Conservation (phyloP, 169 alveolate genomes). For the Theileria luwenshuni region DNA sequence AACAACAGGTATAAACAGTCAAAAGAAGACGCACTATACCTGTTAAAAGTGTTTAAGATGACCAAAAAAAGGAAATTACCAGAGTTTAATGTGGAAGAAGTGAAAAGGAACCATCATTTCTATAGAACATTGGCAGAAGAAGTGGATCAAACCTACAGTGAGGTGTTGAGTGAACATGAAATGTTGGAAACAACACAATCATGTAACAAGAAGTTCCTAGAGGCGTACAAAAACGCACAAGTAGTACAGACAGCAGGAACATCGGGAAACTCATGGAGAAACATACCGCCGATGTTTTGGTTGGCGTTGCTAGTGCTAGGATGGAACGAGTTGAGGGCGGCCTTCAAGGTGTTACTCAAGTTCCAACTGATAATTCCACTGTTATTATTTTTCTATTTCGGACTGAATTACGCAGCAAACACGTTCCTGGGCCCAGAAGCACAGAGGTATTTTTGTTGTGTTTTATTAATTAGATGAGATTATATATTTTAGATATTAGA, state of each 20-base stretch:
- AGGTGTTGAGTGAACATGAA: not conserved
- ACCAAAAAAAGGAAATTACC: slow-evolving; percentile 30
- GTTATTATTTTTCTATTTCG: slow-evolving; percentile 40
- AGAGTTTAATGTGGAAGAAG: slow-evolving; percentile 12
- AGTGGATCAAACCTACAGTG: not conserved
- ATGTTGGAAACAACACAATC: not conserved
- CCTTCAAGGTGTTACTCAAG: slow-evolving; percentile 60
- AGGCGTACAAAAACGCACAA: slow-evolving; percentile 54
- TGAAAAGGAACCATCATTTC: slow-evolving; percentile 11
- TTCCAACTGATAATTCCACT: slow-evolving; percentile 71
- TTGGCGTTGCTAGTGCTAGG: slow-evolving; percentile 68
- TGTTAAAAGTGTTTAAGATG: slow-evolving; percentile 41
- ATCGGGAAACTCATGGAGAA: slow-evolving; percentile 67
- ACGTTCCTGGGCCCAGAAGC: slow-evolving; percentile 62
- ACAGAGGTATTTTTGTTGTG: slow-evolving; percentile 17
- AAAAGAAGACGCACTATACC: slow-evolving; percentile 62
- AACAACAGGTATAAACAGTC: slow-evolving; percentile 50
- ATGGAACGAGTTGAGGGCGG: slow-evolving; percentile 73
- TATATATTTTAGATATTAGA: not conserved
- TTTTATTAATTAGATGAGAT: no score
- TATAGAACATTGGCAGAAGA: not conserved
- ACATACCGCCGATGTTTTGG: slow-evolving; percentile 78
- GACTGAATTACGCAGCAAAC: slow-evolving; percentile 50
- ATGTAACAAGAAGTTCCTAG: slow-evolving; percentile 59
- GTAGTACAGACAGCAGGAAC: slow-evolving; percentile 40